Conservation (phyloP, 129 eudicot genomes). For the Kitagawia praeruptora region DNA sequence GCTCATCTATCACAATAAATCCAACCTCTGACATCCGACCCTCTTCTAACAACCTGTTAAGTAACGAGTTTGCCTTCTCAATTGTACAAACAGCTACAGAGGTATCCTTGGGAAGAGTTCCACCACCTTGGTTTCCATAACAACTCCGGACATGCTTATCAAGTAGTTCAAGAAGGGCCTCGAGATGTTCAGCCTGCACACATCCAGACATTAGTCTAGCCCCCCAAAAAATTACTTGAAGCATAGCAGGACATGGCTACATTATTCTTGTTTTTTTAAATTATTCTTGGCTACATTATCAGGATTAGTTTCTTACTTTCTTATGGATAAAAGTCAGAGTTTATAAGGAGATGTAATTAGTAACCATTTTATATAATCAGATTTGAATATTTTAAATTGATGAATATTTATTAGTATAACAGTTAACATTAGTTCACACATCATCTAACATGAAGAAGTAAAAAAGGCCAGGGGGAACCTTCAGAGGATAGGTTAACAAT, state of each 20-base stretch:
- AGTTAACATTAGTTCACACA: neutral
- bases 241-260: neutral
- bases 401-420: neutral
- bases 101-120: slow-evolving; percentile 91
- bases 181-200: slow-evolving; percentile 89
- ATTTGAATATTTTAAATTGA: neutral
- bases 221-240: neutral
- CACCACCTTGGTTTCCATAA: slow-evolving; percentile 96
- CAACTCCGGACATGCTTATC: slow-evolving; percentile 86
- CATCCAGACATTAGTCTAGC: slow-evolving; percentile 4
- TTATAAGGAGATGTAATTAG: neutral
- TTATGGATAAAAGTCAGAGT: neutral
- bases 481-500: neutral
- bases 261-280: neutral
- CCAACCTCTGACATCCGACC: no score
- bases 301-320: neutral
- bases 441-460: neutral
- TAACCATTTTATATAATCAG: neutral
- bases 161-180: slow-evolving; percentile 75
- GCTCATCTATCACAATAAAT: slow-evolving; percentile 95
- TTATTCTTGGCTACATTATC: no score
- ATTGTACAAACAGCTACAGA: no score
- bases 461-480: neutral
- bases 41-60: no score
- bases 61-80: no score